Conservation (phyloP, 179 eudicot genomes). For the Beta macrorhiza region DNA sequence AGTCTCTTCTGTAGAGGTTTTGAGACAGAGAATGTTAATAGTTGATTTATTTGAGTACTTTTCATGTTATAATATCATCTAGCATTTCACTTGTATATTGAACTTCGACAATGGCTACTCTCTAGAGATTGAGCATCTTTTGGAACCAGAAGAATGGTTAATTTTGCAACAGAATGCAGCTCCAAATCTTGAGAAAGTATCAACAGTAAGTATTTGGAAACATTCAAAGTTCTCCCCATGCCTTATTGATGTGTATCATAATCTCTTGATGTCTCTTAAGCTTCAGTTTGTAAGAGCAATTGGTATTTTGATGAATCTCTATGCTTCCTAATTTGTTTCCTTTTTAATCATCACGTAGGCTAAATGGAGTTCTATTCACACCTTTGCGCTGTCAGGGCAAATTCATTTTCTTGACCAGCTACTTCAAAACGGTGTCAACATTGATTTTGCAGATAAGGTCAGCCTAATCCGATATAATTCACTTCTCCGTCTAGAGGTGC, state of each 20-base stretch:
- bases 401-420: constrained; percentile 70
- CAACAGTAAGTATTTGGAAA: constrained; percentile 59
- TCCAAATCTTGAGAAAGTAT: constrained; percentile 62
- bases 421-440: constrained; percentile 56
- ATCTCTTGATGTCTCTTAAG: neutral
- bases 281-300: neutral
- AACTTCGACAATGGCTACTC: neutral
- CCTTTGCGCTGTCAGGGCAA: constrained; percentile 84
- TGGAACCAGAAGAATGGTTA: constrained; percentile 66
- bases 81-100: constrained; percentile 8
- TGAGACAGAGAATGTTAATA: neutral
- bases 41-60: neutral
- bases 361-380: constrained; percentile 82
- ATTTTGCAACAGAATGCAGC: constrained; percentile 58
- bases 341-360: constrained; percentile 38
- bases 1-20: neutral
- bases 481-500: neutral
- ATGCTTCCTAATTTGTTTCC: neutral
- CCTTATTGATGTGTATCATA: neutral
- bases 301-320: neutral
- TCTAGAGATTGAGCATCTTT: constrained; percentile 64
- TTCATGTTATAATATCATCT: neutral
- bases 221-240: neutral
- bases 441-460: constrained; percentile 75
- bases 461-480: neutral